Base-by-base conservation (phyloP, 2,329 filamentous ascomycete species). In the Nectriaceae sp. region DNA sequence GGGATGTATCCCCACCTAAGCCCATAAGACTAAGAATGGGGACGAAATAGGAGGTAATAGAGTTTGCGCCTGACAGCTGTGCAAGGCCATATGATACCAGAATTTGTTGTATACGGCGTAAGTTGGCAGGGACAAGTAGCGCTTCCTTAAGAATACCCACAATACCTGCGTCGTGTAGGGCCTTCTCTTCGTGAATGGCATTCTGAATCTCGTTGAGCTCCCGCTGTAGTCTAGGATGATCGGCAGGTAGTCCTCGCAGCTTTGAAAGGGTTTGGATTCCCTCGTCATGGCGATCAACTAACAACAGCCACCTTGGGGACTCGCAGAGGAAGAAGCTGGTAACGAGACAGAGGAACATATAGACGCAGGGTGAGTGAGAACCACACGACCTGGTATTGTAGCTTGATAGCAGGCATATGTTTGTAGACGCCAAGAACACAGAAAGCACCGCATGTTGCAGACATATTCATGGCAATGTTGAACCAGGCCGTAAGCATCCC, bases 1-100 rank as follows among this genome's bases (percentile, higher is more conserved):
- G 56, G 0, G 59, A 59, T 0, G 65, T 66, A 1, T 61, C 62
- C 2, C 65, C 42, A 3, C 40, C 44, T 3, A 53, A 21, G 3
- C 54, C 54, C 43, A 57, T 55, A 55, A 76, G 46, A 2, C 55
- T 64, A 36, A 77, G 48, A 31, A 77, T 71, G 2, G 73, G 68
- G 0, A 76, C 65, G 5, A 76, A 59, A 51, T 78, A 74, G 11
- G 68, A 60, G 0, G 73, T 74, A 40, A 78, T 70, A 2, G 67
- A 65, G 55, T 74, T 73, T 16, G 72, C 73, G 5, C 74, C 72
- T 0, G 71, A 73, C 39, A 76, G 66, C 54, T 78, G 71, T 0
- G 74, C 61, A 10, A 76, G 62, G 0, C 64, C 62, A 19, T 71
- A 74, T 0, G 67, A 67, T 16, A 72, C 49, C 4, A 73, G 56